Base-by-base conservation (phyloP, 164 flowering plant species). In the Platanus orientalis region DNA sequence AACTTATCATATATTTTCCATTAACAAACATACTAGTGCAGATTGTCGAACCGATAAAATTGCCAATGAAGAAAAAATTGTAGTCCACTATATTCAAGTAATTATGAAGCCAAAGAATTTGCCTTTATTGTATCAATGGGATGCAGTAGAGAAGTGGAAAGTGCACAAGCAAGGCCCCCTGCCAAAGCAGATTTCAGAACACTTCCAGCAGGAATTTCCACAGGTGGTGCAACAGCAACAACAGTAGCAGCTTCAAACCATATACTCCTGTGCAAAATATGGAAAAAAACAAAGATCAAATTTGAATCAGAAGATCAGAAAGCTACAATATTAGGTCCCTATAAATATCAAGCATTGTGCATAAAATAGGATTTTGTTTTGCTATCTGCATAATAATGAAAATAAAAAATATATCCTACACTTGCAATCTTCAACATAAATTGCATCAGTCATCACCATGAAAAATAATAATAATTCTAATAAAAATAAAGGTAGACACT, bases 191-290 rank as follows among this genome's bases (percentile, higher is more conserved):
- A 83, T 77, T 78, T 86, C 58, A 91, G 71, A 69, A 94, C 96
- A 81, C 80, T 91, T 76, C 85, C 94, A 72, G 99, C 85, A 60
- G 96, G 93, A 52, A 91, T 79, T 79, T 81, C 90, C 57, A 85
- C 89, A 29, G 94, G 90, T 25, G 97, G 94, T 67, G 98, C 79
- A 76, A 94, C 99, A 66, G 95, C 90, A 80, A 89, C 97, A 66
- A 88, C 93, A 26, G 96, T 88, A 24, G 96, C 99, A 69, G 96
- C 85, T 83, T 91, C 96, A 78, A 92, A 91, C 97, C 97, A 91
- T 52, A 89, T 80, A 72, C 70, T 86, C 84, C 97, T 91, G 84
- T 49, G 65, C 39, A 64, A 4, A 28, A 45, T 5, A 57, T 61
- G 32, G 23, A 48, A 62, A 23, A 45, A 58, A 51, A 49, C 5